Conservation (phyloP, 352 stramenopile genomes). For the Globisporangium irregulare region DNA sequence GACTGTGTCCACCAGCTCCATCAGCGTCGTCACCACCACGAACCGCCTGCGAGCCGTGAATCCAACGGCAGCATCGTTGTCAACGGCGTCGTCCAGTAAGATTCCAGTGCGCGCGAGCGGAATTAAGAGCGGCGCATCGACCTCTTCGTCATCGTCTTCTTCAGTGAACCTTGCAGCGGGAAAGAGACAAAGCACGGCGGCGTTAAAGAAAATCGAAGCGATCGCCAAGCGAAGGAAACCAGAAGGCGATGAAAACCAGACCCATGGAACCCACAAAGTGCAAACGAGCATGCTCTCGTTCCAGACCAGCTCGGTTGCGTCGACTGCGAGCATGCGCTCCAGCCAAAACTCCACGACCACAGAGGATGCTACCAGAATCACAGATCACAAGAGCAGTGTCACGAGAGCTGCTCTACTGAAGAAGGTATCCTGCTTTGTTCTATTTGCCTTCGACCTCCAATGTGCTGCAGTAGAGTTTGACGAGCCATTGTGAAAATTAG, state of each 20-base stretch:
- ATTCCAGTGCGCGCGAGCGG: background rate
- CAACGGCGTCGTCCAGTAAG: constrained; percentile 9
- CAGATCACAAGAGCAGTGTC: background rate
- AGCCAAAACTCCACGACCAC: constrained; percentile 1
- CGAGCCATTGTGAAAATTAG: background rate
- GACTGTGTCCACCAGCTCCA: constrained; percentile 4
- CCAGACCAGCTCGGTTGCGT: constrained; percentile 25
- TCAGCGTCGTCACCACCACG: constrained; percentile 18
- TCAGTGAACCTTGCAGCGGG: background rate
- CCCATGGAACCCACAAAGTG: constrained; percentile 37
- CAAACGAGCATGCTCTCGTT: constrained; percentile 74
- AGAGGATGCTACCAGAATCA: background rate
- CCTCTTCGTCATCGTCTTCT: constrained; percentile 3
- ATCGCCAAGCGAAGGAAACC: constrained; percentile 43
- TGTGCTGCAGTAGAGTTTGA: background rate
- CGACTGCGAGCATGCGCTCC: constrained; percentile 12
- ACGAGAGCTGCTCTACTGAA: constrained; percentile 6
- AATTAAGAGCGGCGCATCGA: constrained; percentile 3
- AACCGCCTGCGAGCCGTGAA: constrained; percentile 16
- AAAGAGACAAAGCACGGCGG: constrained; percentile 10
- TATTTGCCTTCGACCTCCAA: background rate
- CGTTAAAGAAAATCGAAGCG: constrained; percentile 22
- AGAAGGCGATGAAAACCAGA: constrained; percentile 35
- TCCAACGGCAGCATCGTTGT: background rate
- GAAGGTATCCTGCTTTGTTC: constrained; percentile 6